Conservation (phyloP, 306 rosid genomes). For the Erythrophleum fordii region DNA sequence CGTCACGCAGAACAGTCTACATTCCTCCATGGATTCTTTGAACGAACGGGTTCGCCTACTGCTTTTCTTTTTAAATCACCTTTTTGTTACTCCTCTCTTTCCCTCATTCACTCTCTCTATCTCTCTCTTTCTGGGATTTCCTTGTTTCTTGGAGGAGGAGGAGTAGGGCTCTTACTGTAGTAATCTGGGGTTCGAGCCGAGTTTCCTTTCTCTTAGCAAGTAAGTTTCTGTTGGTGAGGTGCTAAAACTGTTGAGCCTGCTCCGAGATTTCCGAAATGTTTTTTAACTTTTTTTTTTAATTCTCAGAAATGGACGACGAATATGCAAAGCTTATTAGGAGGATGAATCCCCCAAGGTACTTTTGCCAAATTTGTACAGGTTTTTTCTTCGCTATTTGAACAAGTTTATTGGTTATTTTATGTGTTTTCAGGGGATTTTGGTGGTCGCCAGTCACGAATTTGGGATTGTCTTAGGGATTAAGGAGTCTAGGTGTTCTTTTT, state of each 20-base stretch:
- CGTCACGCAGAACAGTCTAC: not conserved
- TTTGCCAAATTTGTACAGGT: not conserved
- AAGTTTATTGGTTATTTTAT: not conserved
- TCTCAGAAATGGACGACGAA: conserved; percentile 25
- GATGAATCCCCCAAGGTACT: conserved; percentile 25
- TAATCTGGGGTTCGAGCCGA: not conserved
- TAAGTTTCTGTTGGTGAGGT: not conserved
- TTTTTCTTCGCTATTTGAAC: not conserved
- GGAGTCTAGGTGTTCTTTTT: not conserved
- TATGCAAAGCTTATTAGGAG: conserved; percentile 21
- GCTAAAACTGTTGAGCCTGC: not conserved
- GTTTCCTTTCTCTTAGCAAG: not conserved
- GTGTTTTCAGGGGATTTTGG: not conserved
- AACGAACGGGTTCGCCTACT: not conserved
- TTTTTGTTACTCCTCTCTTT: not conserved
- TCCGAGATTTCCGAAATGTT: not conserved
- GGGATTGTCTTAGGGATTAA: not conserved
- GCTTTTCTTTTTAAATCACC: not conserved
- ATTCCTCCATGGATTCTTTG: not conserved
- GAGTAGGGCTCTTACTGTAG: not conserved
- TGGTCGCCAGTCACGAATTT: not conserved
- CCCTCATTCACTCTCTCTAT: not conserved
- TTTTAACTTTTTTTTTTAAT: no score
- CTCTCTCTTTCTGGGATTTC: not conserved
- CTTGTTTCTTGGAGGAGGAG: not conserved